Conservation (phyloP, 805 yeast species). For the Yamadazyma scolyti region DNA sequence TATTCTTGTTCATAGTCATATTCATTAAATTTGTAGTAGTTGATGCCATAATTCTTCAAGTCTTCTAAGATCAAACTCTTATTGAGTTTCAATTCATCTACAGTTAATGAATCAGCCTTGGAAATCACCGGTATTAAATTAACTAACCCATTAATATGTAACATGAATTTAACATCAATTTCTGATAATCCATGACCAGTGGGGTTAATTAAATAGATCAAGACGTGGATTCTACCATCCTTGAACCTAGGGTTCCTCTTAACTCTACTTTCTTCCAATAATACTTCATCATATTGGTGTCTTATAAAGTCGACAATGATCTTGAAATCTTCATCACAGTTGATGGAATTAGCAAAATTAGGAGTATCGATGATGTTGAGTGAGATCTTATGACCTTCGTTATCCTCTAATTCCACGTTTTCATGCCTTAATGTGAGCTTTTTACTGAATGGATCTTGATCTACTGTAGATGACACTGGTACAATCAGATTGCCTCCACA, state of each 20-base stretch:
- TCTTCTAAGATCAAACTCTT: conserved; percentile 76
- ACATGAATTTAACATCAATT: conserved; percentile 40
- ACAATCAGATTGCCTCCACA: conserved; percentile 83
- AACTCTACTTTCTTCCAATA: conserved; percentile 75
- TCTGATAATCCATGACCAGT: conserved; percentile 43
- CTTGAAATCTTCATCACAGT: conserved; percentile 64
- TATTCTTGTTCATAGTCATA: conserved; percentile 50
- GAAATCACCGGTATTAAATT: conserved; percentile 42
- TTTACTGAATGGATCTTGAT: conserved; percentile 48
- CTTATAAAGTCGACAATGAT: conserved; percentile 73
- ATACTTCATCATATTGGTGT: conserved; percentile 79
- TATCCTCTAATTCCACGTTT: conserved; percentile 79
- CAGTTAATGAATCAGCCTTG: conserved; percentile 42
- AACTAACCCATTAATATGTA: conserved; percentile 38
- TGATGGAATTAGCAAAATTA: conserved; percentile 73
- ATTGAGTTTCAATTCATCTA: conserved; percentile 53
- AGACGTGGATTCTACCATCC: conserved; percentile 76
- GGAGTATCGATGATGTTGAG: conserved; percentile 79
- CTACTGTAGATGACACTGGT: conserved; percentile 61
- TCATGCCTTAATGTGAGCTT: conserved; percentile 68
- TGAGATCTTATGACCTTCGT: conserved; percentile 79
- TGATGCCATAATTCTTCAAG: conserved; percentile 64
- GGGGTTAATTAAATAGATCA: conserved; percentile 42
- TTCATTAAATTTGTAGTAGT: conserved; percentile 68
- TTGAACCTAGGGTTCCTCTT: conserved; percentile 83